phyloP scores from a whole-genome alignment of 805 yeast species.

The Metschnikowia dekortorum region DNA sequence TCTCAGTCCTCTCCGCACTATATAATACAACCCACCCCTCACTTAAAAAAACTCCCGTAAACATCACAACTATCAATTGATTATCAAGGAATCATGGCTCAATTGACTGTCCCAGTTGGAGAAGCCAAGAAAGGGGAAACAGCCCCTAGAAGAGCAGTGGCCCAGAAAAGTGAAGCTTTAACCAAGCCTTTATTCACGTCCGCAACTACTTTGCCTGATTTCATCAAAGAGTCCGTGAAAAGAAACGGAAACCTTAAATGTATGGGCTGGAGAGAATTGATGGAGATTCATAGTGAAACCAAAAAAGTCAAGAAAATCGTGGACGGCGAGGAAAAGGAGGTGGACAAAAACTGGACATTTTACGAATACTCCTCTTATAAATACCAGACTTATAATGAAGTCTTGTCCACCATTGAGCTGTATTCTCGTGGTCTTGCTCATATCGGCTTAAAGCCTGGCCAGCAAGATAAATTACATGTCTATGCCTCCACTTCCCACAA shows the following conservation, averaged over 20 bases:
- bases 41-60: not conserved
- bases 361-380: conserved; percentile 75
- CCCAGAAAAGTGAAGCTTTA: conserved; percentile 48
- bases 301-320: conserved; percentile 70
- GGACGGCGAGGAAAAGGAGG: conserved; percentile 67
- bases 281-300: conserved; percentile 70
- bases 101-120: conserved; percentile 57
- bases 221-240: conserved; percentile 55
- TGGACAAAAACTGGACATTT: conserved; percentile 83
- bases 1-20: conserved; percentile 11
- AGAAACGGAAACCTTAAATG: conserved; percentile 51
- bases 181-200: conserved; percentile 60
- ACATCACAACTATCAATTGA: not conserved
- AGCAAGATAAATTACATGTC: conserved; percentile 65
- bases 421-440: conserved; percentile 74
- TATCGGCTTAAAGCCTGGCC: conserved; percentile 63
- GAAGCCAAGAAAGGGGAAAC: conserved; percentile 73
- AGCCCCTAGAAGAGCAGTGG: conserved; percentile 69
- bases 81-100: conserved; percentile 13
- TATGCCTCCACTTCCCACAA: conserved; percentile 83
- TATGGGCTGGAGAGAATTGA: conserved; percentile 75
- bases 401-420: conserved; percentile 44
- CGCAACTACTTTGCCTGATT: conserved; percentile 68
- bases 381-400: conserved; percentile 58
- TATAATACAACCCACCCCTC: conserved; percentile 3